Percentiles rank a stretch among this genome's conserved stretches.
Conservation (phyloP, 768 basidiomycete species). For the Russula vinacea region DNA sequence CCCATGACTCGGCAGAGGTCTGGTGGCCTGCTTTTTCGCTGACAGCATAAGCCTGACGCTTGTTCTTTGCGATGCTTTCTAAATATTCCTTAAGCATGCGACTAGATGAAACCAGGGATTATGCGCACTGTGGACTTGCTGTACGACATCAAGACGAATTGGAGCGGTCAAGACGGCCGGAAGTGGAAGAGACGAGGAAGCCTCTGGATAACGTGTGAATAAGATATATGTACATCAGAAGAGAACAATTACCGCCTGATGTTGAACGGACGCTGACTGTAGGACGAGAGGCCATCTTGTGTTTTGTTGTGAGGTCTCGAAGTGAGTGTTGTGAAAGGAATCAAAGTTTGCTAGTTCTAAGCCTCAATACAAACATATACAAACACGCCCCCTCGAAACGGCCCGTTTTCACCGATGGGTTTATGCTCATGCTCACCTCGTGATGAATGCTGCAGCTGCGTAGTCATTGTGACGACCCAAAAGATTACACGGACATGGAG, state of each 20-base stretch:
- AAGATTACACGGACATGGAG: no score
- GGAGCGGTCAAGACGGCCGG: conserved; percentile 97
- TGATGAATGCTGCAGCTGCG: no score
- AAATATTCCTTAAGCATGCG: conserved; percentile 23
- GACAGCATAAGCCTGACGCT: conserved; percentile 94
- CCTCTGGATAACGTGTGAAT: conserved; percentile 47
- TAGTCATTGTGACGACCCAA: no score
- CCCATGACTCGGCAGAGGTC: conserved; percentile 99
- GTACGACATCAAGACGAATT: conserved; percentile 97
- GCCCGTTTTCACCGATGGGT: no score
- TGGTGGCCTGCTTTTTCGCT: conserved; percentile 98
- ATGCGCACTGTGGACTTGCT: conserved; percentile 97
- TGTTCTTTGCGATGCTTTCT: conserved; percentile 99
- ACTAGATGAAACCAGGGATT: not conserved
- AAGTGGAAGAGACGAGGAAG: conserved; percentile 84
- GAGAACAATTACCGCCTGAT: conserved; percentile 57
- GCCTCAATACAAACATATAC: conserved; percentile 21
- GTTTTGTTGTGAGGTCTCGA: conserved; percentile 14
- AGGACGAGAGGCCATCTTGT: conserved; percentile 84
- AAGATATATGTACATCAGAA: conserved; percentile 3
- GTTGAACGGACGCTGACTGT: conserved; percentile 81
- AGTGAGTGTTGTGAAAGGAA: not conserved
- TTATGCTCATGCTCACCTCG: no score
- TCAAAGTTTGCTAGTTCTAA: conserved; percentile 31
- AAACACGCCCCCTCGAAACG: not conserved